These are phyloP conservation scores for Diaporthe ampelina DNA, from an alignment of 2,329 filamentous ascomycete genomes.

Conservation along the genomic window DNA sequence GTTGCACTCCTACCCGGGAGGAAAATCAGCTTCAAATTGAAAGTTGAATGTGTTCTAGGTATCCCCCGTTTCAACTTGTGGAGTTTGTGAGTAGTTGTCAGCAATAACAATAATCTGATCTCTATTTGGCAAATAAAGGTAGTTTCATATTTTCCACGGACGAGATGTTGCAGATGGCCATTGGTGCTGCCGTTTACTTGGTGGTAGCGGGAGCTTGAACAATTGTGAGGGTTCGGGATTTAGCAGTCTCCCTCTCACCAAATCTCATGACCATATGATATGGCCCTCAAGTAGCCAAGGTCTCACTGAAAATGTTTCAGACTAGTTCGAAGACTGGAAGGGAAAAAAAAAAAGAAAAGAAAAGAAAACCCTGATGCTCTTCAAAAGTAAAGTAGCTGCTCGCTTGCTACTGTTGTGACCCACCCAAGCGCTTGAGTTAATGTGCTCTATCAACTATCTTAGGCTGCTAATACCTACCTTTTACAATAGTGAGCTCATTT, in stretches of 20 bases:
- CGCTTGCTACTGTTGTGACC: too few species aligned
- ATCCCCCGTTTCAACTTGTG: not conserved
- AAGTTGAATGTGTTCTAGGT: not conserved
- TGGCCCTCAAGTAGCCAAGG: not conserved
- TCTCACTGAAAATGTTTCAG: too few species aligned
- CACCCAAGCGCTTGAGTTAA: too few species aligned
- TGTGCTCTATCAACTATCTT: too few species aligned
- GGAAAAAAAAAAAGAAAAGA: too few species aligned
- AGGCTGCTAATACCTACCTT: too few species aligned
- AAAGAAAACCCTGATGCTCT: too few species aligned
- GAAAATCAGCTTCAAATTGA: too few species aligned
- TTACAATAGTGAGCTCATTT: too few species aligned
- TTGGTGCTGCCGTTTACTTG: not conserved
- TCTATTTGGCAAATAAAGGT: not conserved
- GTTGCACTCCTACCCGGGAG: not conserved
- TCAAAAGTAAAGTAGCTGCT: too few species aligned
- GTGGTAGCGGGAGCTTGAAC: not conserved
- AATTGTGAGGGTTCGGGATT: not conserved
- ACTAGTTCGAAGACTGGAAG: not conserved
- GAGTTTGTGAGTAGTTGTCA: not conserved
- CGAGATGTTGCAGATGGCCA: not conserved
- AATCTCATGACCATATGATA: not conserved
- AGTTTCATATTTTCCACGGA: not conserved
- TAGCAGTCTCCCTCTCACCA: not conserved
- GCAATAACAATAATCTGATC: too few species aligned